These are phyloP conservation scores for Sorghum bicolor DNA, from an alignment of 176 grass and related monocot species.

Conservation along the genomic window DNA sequence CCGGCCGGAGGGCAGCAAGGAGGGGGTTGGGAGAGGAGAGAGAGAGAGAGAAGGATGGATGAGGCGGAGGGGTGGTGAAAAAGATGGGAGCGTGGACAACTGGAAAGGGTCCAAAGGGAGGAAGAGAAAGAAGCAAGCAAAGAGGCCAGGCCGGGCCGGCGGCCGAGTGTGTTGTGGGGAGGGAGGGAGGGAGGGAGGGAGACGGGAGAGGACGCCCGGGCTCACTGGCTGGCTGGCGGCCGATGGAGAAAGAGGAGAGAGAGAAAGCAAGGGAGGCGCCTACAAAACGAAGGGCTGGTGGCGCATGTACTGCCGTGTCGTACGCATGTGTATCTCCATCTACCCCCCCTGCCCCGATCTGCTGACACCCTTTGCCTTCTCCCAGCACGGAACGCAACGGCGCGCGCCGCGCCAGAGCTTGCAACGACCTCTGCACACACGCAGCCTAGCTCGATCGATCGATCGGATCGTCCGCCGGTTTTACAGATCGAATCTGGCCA, in stretches of 20 bases:
- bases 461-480: background rate
- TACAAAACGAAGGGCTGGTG: constrained; percentile 39
- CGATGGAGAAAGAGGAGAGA: background rate
- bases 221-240: background rate
- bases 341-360: background rate
- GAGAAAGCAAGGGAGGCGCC: background rate
- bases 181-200: background rate
- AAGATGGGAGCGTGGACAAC: constrained; percentile 55
- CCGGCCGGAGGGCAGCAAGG: background rate
- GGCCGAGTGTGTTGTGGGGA: background rate
- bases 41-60: background rate
- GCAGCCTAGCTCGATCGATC: too few relatives aligned
- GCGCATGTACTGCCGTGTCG: background rate
- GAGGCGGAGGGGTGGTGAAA: constrained; percentile 29
- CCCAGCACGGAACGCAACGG: background rate
- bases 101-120: constrained; percentile 47
- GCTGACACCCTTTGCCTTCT: background rate
- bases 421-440: background rate
- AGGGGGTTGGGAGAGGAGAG: background rate
- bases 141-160: background rate
- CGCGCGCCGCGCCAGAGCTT: background rate
- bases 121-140: background rate
- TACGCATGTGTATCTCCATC: background rate
- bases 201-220: background rate
- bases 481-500: too few relatives aligned